Percentiles rank a stretch among this genome's conserved stretches.
These are phyloP conservation scores for Malus sylvestris DNA, from an alignment of 306 rosid genomes.

Conservation along the genomic window DNA sequence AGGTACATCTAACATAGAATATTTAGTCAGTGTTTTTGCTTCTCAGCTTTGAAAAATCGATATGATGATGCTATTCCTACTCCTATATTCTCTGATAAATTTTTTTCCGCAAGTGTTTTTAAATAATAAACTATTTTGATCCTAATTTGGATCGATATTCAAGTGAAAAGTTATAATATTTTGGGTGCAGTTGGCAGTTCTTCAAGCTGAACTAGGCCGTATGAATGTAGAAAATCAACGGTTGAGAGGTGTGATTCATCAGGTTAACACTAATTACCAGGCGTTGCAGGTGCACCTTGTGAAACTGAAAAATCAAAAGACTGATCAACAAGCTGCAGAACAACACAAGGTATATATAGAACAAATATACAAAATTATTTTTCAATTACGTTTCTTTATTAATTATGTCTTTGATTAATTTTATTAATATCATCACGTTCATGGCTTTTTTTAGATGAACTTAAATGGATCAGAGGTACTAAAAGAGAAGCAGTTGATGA, in stretches of 20 bases:
- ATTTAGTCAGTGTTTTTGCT: background rate
- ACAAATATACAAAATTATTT: background rate
- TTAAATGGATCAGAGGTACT: slow-evolving; percentile 9
- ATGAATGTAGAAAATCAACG: slow-evolving; percentile 40
- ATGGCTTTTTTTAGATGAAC: slow-evolving; percentile 12
- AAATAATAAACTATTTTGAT: background rate
- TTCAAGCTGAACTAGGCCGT: slow-evolving; percentile 40
- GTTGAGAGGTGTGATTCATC: slow-evolving; percentile 35
- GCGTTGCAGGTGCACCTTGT: slow-evolving; percentile 30
- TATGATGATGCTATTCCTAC: background rate
- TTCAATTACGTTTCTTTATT: background rate
- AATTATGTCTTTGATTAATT: background rate
- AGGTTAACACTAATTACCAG: slow-evolving; percentile 34
- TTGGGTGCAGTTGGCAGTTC: slow-evolving; percentile 22
- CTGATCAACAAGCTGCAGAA: background rate
- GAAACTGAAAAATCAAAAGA: slow-evolving; percentile 9
- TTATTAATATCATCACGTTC: background rate
- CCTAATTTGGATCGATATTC: background rate
- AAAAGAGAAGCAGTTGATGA: slow-evolving; percentile 26
- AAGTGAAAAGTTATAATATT: background rate
- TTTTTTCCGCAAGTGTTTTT: background rate
- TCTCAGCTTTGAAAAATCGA: background rate
- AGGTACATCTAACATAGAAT: slow-evolving; percentile 3
- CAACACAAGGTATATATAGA: slow-evolving; percentile 7
- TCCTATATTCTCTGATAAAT: background rate